Percentiles rank a stretch among this genome's conserved stretches.
These are phyloP conservation scores for Chlorella sp. DNA, from an alignment of 139 green algal species.

Conservation along the genomic window DNA sequence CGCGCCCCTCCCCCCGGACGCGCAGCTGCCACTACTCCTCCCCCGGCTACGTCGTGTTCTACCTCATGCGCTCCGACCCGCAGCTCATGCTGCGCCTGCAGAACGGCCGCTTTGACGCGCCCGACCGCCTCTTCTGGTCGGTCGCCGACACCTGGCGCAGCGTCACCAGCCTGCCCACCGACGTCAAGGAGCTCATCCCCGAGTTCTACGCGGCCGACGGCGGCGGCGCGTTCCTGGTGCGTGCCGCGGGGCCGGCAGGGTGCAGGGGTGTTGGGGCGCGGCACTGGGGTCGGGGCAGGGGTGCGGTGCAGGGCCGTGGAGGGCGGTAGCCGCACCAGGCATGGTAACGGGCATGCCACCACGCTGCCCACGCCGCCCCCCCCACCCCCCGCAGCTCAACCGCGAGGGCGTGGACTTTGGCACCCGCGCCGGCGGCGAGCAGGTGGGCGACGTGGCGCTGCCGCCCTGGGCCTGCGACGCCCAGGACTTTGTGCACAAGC, in stretches of 20 bases:
- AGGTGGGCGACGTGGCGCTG: conserved; percentile 68
- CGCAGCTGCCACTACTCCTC: conserved; percentile 97
- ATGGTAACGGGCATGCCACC: neutral
- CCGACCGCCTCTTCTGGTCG: conserved; percentile 65
- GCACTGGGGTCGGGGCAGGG: neutral
- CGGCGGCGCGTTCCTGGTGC: conserved; percentile 71
- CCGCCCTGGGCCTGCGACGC: conserved; percentile 67
- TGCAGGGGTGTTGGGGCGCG: no score
- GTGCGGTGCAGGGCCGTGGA: no score
- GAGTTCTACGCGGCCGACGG: conserved; percentile 73
- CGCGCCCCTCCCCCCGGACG: conserved; percentile 81
- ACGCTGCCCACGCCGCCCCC: neutral
- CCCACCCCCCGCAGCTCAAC: conserved; percentile 37
- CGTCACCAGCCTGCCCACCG: conserved; percentile 47
- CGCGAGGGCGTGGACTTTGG: conserved; percentile 46
- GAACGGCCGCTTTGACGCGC: conserved; percentile 66
- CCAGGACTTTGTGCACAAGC: conserved; percentile 49
- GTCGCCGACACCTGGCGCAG: conserved; percentile 59
- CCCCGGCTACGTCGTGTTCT: conserved; percentile 93
- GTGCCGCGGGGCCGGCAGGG: neutral
- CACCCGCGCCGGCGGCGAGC: neutral
- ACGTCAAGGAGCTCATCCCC: conserved; percentile 85
- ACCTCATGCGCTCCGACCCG: conserved; percentile 82
- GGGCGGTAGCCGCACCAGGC: no score
- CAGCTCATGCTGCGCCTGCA: conserved; percentile 63